Evolutionary conservation across 2,329 filamentous ascomycete species (phyloP), one percentile per base, ranked within the genome.

Genomic region (Pseudopyricularia cyperi): DNA sequence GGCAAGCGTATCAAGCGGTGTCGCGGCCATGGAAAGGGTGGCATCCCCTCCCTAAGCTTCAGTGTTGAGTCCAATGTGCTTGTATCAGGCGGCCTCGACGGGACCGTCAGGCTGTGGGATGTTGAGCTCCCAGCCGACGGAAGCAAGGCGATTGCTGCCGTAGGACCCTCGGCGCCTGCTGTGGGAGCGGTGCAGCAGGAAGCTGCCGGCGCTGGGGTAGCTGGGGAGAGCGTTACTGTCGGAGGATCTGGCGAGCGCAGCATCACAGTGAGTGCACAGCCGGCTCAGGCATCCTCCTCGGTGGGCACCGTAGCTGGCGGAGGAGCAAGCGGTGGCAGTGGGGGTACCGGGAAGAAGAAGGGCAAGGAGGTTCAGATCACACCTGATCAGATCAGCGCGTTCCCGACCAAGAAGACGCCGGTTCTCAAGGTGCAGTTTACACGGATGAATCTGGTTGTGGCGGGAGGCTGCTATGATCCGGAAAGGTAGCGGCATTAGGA

Each of bases 361-460:
- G 80, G 79, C 52, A 96, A 96, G 66, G 91, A 96, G 61, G 87
- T 89, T 4, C 87, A 88, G 61, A 85, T 95, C 46, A 90, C 85
- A 0, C 84, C 89, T 0, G 93, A 98, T 63, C 93, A 97, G 68
- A 94, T 98, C 68, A 89, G 82, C 57, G 90, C 88, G 1, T 97
- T 96, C 64, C 83, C 89, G 1, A 97, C 93, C 4, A 98, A 98
- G 77, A 95, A 95, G 70, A 91, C 86, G 15, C 90, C 91, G 0
- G 87, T 97, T 11, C 87, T 94, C 68, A 93, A 91, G 68, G 90
- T 95, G 52, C 81, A 85, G 62, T 96, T 96, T 61, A 97, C 93
- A 3, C 76, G 89, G 55, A 96, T 95, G 88, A 98, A 98, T 65
- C 68, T 97, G 57, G 85, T 96, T 12, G 74, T 97, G 55, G 89